Percentiles rank a stretch among this genome's conserved stretches.
Evolutionary conservation across 257 asterid species (phyloP).

Genomic region (Solanum pimpinellifolium): DNA sequence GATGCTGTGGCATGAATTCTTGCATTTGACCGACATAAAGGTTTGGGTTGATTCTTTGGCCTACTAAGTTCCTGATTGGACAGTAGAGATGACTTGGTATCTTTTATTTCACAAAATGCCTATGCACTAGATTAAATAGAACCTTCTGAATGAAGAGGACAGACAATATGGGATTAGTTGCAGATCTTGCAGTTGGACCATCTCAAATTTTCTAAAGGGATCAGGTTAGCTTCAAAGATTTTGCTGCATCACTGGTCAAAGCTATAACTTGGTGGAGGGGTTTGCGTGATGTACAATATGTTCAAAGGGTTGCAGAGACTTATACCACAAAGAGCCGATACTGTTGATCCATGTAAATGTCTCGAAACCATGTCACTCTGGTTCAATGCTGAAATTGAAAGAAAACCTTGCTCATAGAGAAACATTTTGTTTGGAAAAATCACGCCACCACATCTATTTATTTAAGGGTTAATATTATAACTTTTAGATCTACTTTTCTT

Average conservation of each 20-base stretch:
- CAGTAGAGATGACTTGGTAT: background rate
- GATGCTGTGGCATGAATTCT: conserved; percentile 58
- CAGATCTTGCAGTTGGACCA: background rate
- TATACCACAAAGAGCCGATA: background rate
- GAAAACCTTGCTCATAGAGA: background rate
- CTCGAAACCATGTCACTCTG: background rate
- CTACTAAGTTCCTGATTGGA: background rate
- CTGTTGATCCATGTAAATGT: background rate
- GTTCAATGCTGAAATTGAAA: background rate
- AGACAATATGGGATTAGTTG: background rate
- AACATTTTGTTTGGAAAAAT: background rate
- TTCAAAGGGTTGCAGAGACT: background rate
- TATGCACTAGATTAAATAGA: background rate
- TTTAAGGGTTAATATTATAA: background rate
- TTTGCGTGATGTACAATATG: background rate
- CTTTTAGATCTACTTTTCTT: background rate
- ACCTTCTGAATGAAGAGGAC: background rate
- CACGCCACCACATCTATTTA: background rate
- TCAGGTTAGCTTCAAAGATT: conserved; percentile 3
- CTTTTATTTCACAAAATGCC: background rate
- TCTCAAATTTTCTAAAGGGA: conserved; percentile 12
- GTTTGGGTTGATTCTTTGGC: background rate
- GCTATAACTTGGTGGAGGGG: background rate
- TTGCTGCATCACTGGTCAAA: background rate
- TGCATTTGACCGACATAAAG: background rate